Evolutionary conservation across 108 stramenopile genomes (phyloP).

Genomic region (Cyclotella kingstonii): DNA sequence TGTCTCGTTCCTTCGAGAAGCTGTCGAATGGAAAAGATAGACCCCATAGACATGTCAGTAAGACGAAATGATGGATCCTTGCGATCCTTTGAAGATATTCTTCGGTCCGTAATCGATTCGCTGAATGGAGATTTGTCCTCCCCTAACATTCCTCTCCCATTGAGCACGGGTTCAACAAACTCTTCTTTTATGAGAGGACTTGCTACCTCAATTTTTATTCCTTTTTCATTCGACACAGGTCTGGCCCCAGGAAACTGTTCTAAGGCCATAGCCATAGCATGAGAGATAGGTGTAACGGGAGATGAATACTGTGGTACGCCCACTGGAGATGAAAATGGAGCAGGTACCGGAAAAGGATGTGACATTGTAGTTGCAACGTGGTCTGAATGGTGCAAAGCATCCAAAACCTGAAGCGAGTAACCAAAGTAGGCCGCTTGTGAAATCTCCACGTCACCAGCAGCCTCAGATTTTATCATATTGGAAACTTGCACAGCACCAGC

Average conservation of each 20-base stretch:
- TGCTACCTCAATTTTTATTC: too few species aligned
- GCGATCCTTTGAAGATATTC: background rate
- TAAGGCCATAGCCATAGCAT: constrained; percentile 21
- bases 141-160: background rate
- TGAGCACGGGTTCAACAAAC: background rate
- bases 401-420: constrained; percentile 27
- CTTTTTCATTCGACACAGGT: constrained; percentile 4
- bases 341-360: background rate
- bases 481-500: background rate
- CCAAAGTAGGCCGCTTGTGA: constrained; percentile 21
- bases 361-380: too few species aligned
- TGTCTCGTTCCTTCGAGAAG: constrained; percentile 6
- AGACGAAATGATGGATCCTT: background rate
- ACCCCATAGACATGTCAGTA: constrained; percentile 14
- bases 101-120: background rate
- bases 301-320: background rate
- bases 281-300: background rate
- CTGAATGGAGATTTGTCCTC: background rate
- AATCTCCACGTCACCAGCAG: too few species aligned
- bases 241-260: constrained; percentile 18
- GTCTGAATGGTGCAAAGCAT: constrained; percentile 25
- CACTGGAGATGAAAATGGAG: background rate
- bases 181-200: background rate
- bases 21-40: constrained; percentile 20
- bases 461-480: constrained; percentile 1